phyloP scores from a whole-genome alignment of 257 asterid genomes.

The Schizonepeta tenuifolia region DNA sequence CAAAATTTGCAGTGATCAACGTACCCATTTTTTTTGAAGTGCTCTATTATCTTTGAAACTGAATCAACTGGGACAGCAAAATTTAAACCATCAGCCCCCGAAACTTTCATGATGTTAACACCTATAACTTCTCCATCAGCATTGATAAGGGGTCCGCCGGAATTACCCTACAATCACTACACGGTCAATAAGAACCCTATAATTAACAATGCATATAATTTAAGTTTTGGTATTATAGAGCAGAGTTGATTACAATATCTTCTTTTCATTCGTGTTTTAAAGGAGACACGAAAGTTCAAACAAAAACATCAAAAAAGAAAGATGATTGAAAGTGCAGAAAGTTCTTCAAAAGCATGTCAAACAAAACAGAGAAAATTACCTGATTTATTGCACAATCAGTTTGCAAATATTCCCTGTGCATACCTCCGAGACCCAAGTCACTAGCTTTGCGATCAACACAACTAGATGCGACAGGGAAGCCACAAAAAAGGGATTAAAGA shows the following conservation, averaged over 20 bases:
- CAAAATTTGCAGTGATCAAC: constrained; percentile 2
- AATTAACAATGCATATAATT: constrained; percentile 21
- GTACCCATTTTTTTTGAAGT: constrained; percentile 79
- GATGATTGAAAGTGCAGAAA: neutral
- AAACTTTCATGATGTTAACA: constrained; percentile 73
- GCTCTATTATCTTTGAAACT: constrained; percentile 68
- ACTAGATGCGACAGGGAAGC: constrained; percentile 43
- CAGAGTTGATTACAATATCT: too few species aligned
- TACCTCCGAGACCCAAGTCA: constrained; percentile 93
- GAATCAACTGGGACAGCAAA: constrained; percentile 89
- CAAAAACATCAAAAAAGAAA: neutral
- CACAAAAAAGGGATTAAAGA: constrained; percentile 29
- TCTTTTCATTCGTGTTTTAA: too few species aligned
- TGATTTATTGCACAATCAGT: constrained; percentile 89
- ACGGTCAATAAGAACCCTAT: constrained; percentile 12
- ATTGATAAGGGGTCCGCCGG: constrained; percentile 93
- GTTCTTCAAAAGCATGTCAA: constrained; percentile 5
- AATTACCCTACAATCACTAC: constrained; percentile 71
- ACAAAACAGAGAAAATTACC: constrained; percentile 43
- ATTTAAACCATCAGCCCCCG: constrained; percentile 83
- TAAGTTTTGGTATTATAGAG: constrained; percentile 2
- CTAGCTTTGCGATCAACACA: constrained; percentile 94
- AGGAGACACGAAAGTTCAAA: neutral
- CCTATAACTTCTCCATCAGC: constrained; percentile 89
- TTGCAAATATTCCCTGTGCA: constrained; percentile 84